Conservation (phyloP, 1,139 yeast species). For the Diutina mesorugosa region DNA sequence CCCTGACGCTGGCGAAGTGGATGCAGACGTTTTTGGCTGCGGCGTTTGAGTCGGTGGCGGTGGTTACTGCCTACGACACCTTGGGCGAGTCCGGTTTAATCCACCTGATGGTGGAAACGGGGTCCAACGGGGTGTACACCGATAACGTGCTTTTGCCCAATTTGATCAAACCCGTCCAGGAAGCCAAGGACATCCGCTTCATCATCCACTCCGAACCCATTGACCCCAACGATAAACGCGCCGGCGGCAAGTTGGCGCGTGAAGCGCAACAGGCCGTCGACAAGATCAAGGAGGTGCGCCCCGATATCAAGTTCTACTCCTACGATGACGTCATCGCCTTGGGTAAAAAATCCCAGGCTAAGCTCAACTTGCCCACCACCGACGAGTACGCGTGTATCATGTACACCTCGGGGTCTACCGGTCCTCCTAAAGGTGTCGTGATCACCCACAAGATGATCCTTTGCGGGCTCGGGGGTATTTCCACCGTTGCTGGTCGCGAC, state of each 20-base stretch:
- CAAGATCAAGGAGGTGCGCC: conserved; percentile 49
- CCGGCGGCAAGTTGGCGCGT: conserved; percentile 41
- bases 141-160: conserved; percentile 62
- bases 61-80: conserved; percentile 95
- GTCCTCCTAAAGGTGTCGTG: conserved; percentile 95
- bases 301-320: conserved; percentile 61
- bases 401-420: conserved; percentile 99
- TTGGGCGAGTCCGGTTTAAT: conserved; percentile 86
- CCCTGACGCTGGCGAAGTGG: conserved; percentile 81
- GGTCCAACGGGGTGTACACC: conserved; percentile 64
- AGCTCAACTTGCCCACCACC: conserved; percentile 29
- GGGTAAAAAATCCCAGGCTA: conserved; percentile 32
- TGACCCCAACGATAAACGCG: conserved; percentile 50
- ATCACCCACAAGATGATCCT: conserved; percentile 65
- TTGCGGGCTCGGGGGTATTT: conserved; percentile 77
- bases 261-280: conserved; percentile 46
- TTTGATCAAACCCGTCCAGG: conserved; percentile 58
- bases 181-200: conserved; percentile 48
- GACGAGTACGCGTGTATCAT: conserved; percentile 83
- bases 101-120: conserved; percentile 77
- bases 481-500: conserved; percentile 45
- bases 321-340: conserved; percentile 51
- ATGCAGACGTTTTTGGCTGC: conserved; percentile 77
- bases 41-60: conserved; percentile 65
- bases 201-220: conserved; percentile 63